Base-by-base conservation (phyloP, 305 asterid genomes). In the Fraxinus ornus region DNA sequence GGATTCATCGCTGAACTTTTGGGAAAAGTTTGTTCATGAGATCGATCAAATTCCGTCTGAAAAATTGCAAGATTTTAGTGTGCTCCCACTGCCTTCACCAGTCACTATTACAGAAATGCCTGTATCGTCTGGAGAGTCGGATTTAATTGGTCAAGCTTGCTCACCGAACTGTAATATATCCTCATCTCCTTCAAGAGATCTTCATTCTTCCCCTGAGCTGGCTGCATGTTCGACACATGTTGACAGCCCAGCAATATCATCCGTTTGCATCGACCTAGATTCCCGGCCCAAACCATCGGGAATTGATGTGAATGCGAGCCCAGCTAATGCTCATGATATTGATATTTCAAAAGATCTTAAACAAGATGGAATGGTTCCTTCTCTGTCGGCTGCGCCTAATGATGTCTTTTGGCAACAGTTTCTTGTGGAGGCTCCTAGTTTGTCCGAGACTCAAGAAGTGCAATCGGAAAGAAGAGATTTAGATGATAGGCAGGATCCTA, bases 331-430 rank as follows among this genome's bases (percentile, higher is more conserved):
- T 62, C 55, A 32, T 2, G 88, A 81, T 22, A 24, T 49, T 19
- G 85, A 83, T 41, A n/a, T 64, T 70, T 36, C 80, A 9, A 82
- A 85, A 73, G 82, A 83, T 28, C 80, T 15, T 4, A 80, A 26
- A 12, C 78, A 47, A 41, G 86, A 83, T 24, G 41, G 78, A 8
- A n/a, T 17, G 2, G 17, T 80, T 55, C 83, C 75, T 78, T 35
- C 80, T 19, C 86, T 84, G 78, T 68, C 83, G 8, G 78, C 83
- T 7, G 97, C 89, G 30, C 84, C 80, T 24, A 93, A 93, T 80
- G 97, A 93, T 81, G 88, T 86, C 21, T 93, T 93, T 70, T 93
- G 97, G 97, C 94, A 93, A 75, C 97, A 93, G 88, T 93, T 93
- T 86, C 81, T 93, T 26, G 91, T 93, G 0, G 95, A 93, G 88